Base-by-base conservation (phyloP, 164 flowering plant species). In the Protea cynaroides region DNA sequence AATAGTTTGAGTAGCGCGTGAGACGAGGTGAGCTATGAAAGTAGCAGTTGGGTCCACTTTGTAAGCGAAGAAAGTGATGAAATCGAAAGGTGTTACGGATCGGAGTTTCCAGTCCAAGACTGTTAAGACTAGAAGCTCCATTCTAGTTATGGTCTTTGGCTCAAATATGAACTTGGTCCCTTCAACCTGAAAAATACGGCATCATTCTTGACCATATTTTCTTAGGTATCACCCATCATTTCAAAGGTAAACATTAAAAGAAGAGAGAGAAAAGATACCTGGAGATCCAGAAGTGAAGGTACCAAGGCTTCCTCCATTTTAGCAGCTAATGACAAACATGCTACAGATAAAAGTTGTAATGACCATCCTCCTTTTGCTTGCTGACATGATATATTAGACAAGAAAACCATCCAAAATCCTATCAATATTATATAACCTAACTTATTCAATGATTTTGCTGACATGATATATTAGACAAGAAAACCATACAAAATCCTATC, bases 261-360 rank as follows among this genome's bases (percentile, higher is more conserved):
- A n/a, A n/a, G n/a, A n/a, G n/a, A n/a, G n/a, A n/a, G n/a, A n/a
- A n/a, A n/a, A n/a, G n/a, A n/a, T n/a, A 91, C 99, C 91, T 95
- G 97, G 37, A 95, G 78, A 80, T 89, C 86, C 66, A 84, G 49
- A 1, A 92, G 83, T 71, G 87, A 75, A 75, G 99, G 99, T 78
- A 88, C 92, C 18, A 83, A 80, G 40, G 86, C 79, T 80, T 95
- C 99, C 80, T 95, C 97, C 97, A 95, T 82, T 61, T 95, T 95
- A 29, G 96, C 97, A 71, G 99, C 99, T 62, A 95, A 74, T 2
- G 97, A 92, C 75, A 95, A 79, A 69, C 97, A 90, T 58, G 97
- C 92, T 19, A 90, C 90, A 34, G 91, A 75, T 62, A 92, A 56
- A 19, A 95, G 87, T 66, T 92, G 96, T 80, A 83, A 15, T 49